A percentile compares a stretch with the other conserved stretches of the same genome.
These are phyloP conservation scores for Quercus suber DNA, from an alignment of 306 rosid genomes.

Conservation along the genomic window DNA sequence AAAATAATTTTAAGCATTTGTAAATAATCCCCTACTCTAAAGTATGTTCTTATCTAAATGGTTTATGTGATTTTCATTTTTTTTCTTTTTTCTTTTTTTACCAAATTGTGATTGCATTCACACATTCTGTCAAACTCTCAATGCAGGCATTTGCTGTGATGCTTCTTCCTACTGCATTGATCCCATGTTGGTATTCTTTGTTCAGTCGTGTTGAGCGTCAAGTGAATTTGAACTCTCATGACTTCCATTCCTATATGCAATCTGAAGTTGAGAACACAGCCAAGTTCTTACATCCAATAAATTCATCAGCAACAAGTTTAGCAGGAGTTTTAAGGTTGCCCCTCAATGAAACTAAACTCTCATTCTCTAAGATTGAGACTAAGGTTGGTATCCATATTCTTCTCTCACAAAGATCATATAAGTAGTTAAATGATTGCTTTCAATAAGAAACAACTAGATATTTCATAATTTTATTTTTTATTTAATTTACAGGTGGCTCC, in stretches of 20 bases:
- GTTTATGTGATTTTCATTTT: no score
- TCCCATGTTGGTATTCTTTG: slow-evolving; percentile 16
- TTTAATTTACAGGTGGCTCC: slow-evolving; percentile 44
- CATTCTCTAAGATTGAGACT: slow-evolving; percentile 15
- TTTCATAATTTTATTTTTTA: background rate
- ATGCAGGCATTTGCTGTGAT: background rate
- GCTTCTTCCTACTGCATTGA: slow-evolving; percentile 10
- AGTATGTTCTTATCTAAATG: no score
- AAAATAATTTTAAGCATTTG: no score
- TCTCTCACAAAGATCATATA: background rate
- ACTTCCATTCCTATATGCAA: background rate
- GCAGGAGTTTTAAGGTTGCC: slow-evolving; percentile 1
- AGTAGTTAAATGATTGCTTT: background rate
- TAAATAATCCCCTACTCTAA: no score
- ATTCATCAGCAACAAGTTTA: background rate
- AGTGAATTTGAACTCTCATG: background rate
- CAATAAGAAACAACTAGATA: background rate
- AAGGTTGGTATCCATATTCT: slow-evolving; percentile 5
- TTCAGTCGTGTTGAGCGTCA: slow-evolving; percentile 6
- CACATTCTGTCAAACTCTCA: no score
- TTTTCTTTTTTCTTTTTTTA: no score
- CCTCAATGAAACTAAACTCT: background rate
- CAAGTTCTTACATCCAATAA: slow-evolving; percentile 7
- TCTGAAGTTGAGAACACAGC: slow-evolving; percentile 6
- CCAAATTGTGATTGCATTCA: no score